Conservation (phyloP, 208 protist genomes). For the Leishmania aethiopica region DNA sequence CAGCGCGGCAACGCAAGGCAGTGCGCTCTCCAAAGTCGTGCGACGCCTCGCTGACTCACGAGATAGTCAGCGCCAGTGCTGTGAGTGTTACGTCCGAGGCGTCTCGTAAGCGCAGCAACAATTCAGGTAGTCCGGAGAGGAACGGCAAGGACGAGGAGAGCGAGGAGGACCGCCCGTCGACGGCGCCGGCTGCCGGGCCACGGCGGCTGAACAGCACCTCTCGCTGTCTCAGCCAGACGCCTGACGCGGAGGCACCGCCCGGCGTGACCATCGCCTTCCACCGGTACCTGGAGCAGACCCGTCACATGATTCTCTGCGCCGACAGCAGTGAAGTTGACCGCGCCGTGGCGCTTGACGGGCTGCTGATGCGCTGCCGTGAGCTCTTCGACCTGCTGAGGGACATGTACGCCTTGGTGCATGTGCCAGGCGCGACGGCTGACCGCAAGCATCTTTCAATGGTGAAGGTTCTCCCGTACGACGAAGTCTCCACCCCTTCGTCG, state of each 20-base stretch:
- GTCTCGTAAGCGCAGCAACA: background rate
- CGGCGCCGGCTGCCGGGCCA: background rate
- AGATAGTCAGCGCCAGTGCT: background rate
- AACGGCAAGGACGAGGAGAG: background rate
- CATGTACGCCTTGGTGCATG: slow-evolving; percentile 16
- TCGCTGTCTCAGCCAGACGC: background rate
- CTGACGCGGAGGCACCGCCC: slow-evolving; percentile 1
- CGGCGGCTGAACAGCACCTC: background rate
- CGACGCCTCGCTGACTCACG: background rate
- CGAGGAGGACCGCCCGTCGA: background rate
- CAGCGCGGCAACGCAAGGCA: background rate
- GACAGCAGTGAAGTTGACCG: slow-evolving; percentile 18
- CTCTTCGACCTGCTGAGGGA: slow-evolving; percentile 30
- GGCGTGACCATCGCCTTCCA: slow-evolving; percentile 9
- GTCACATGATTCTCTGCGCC: slow-evolving; percentile 11
- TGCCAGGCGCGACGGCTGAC: slow-evolving; percentile 1
- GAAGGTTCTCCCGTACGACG: slow-evolving; percentile 25
- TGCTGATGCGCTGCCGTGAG: slow-evolving; percentile 18
- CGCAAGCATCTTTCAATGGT: slow-evolving; percentile 13
- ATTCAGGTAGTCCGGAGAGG: background rate
- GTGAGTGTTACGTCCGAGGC: background rate
- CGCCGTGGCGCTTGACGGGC: slow-evolving; percentile 21
- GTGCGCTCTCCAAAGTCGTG: background rate
- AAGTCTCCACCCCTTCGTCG: slow-evolving; percentile 3
- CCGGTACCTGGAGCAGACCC: slow-evolving; percentile 26